Base-by-base conservation (phyloP, 148 eudicot genomes). In the Rhododendron ovatum region DNA sequence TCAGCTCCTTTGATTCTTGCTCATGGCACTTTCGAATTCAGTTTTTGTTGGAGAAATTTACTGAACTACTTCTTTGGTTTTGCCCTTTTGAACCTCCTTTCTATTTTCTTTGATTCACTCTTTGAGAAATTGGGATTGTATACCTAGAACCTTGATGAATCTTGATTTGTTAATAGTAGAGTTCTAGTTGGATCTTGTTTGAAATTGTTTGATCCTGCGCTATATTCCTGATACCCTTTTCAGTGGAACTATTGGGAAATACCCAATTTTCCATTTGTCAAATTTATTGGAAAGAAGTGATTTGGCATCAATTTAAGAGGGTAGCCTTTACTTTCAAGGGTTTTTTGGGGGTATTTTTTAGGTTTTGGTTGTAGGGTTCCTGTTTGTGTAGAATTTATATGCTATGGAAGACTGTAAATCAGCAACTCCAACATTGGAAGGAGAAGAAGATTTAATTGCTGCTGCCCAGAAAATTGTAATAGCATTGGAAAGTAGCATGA, bases 401-500 rank as follows among this genome's bases (percentile, higher is more conserved):
- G 84, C 69, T 10, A 94, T 93, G 98, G 94, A 92, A 20, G 91
- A 92, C 35, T 91, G 82, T 86, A 84, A 88, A 50, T 43, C 91
- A 84, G 88, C 83, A 26, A 81, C 37, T 45, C 84, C 91, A 48
- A 88, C 78, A 74, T 87, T 92, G 88, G 91, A 92, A 82, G 91
- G 86, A 48, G 95, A 91, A 79, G 95, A 92, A 84, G 89, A 91
- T 43, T 86, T 95, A 82, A 86, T 96, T 61, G 90, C 93, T 85
- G 95, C 98, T 37, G 98, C 91, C 30, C 93, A 92, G 73, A 85
- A 91, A 71, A 89, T 96, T 8, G 88, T 90, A 37, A 93, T 85
- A 90, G 92, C 94, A 77, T 86, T 96, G 86, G 95, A 91, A 86
- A 86, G 93, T 7, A 92, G 90, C 47, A 92, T 82, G 88, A 92